Evolutionary conservation across 2,329 filamentous ascomycete genomes (phyloP).

Genomic region (Bipolaris bicolor): DNA sequence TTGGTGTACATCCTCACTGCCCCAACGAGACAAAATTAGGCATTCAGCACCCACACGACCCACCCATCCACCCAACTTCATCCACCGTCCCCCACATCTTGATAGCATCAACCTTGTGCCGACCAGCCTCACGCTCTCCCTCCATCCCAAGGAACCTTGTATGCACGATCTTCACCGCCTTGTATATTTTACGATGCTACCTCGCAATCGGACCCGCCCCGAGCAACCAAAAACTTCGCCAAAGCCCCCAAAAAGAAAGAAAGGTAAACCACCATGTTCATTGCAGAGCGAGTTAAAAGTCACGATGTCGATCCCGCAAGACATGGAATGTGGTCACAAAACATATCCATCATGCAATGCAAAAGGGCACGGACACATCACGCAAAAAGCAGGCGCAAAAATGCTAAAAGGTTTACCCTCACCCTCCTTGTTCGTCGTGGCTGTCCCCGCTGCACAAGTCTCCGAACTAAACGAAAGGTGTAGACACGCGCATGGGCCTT

Average conservation of each 20-base stretch:
- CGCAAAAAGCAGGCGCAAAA: background rate
- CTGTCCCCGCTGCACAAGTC: background rate
- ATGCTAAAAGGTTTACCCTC: background rate
- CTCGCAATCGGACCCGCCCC: background rate
- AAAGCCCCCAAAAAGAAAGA: background rate
- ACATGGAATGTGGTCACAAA: background rate
- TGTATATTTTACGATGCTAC: background rate
- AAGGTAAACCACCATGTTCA: background rate
- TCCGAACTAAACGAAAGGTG: background rate
- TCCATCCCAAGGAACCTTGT: background rate
- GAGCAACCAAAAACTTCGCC: background rate
- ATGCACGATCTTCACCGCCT: background rate
- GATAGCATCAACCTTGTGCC: background rate
- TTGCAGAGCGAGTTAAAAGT: background rate
- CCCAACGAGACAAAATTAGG: background rate
- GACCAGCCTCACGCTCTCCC: background rate
- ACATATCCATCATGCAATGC: background rate
- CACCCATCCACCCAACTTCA: background rate
- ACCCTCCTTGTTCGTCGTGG: background rate
- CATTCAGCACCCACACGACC: background rate
- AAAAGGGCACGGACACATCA: background rate
- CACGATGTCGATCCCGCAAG: background rate
- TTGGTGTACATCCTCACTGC: background rate
- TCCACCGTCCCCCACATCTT: background rate
- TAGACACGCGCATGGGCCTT: slow-evolving; percentile 1